Evolutionary conservation across 495 filamentous ascomycete species (phyloP), one percentile per base, ranked within the genome.

Genomic region (Hypoxylon intermedium): DNA sequence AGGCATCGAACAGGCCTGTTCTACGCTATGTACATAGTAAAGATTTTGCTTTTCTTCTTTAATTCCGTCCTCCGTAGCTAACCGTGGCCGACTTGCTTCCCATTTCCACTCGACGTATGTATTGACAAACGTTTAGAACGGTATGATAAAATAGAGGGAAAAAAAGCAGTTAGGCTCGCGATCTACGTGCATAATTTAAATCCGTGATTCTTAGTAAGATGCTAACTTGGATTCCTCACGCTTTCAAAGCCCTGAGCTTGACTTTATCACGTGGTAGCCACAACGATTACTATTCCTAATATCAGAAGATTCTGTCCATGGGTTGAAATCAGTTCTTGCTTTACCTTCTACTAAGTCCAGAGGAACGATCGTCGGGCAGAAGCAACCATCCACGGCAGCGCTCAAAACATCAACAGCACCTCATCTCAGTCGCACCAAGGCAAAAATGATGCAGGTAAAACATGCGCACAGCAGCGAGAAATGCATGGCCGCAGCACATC

Each of bases 381-480:
- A 41, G 50, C 53, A 46, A 64, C 54, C 54, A 51, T 64, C 43
- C 61, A 55, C 55, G 19, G 50, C 61, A 65, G 49, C 45, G 44
- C 36, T 50, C 55, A 65, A 60, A 60, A 60, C 55, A 59, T 50
- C 21, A 53, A 41, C 15, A 65, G 56, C 56, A 57, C 62, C 56
- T 60, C 56, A 60, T 65, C 55, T 56, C 40, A 56, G 50, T 65
- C 44, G 53, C 56, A 65, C 62, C 13, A 41, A 33, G 43, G 44
- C 31, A 50, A 56, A 57, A 41, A 55, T 23, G 42, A 56, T 24
- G 52, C 41, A 65, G 56, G 42, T 60, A 57, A 60, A 57, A 60
- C 51, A 57, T 53, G 49, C 15, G 38, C 46, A 60, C 31, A 37
- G 46, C 45, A 60, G 57, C 41, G 41, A 60, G n/a, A 52, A 44